Conservation (phyloP, 805 yeast genomes). For the Spathaspora passalidarum region DNA sequence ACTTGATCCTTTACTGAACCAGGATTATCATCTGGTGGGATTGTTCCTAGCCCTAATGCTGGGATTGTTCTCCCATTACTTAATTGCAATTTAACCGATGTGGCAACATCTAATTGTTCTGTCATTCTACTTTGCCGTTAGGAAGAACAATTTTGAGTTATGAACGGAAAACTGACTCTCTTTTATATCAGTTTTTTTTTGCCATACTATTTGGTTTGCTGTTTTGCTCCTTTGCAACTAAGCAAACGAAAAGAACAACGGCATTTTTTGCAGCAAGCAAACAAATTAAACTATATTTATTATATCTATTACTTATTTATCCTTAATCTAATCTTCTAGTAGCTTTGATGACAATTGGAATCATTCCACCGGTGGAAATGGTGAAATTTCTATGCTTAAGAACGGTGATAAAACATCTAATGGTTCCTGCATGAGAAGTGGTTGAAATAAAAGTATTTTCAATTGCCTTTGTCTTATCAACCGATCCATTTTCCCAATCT, state of each 20-base stretch:
- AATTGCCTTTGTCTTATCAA: conserved; percentile 11
- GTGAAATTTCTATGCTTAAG: conserved; percentile 54
- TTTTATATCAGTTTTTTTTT: too few relatives aligned
- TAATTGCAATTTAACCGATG: conserved; percentile 18
- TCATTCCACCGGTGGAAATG: conserved; percentile 65
- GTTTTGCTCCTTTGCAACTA: too few relatives aligned
- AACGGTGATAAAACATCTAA: conserved; percentile 43
- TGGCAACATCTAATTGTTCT: too few relatives aligned
- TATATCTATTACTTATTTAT: neutral
- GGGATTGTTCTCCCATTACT: conserved; percentile 62
- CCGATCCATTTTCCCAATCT: conserved; percentile 13
- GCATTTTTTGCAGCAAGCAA: neutral
- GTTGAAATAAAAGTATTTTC: conserved; percentile 31
- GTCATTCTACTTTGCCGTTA: too few relatives aligned
- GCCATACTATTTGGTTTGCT: too few relatives aligned
- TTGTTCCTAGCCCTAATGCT: conserved; percentile 63
- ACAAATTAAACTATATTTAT: neutral
- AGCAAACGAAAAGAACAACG: too few relatives aligned
- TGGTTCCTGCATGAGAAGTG: conserved; percentile 55
- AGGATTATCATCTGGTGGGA: conserved; percentile 26
- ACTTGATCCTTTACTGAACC: conserved; percentile 31
- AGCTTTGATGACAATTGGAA: conserved; percentile 54
- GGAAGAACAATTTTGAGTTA: too few relatives aligned
- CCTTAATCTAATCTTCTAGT: conserved; percentile 14
- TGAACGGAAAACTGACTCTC: too few relatives aligned